phyloP scores from a whole-genome alignment of 2,329 filamentous ascomycete species.

The Diplodia corticola region DNA sequence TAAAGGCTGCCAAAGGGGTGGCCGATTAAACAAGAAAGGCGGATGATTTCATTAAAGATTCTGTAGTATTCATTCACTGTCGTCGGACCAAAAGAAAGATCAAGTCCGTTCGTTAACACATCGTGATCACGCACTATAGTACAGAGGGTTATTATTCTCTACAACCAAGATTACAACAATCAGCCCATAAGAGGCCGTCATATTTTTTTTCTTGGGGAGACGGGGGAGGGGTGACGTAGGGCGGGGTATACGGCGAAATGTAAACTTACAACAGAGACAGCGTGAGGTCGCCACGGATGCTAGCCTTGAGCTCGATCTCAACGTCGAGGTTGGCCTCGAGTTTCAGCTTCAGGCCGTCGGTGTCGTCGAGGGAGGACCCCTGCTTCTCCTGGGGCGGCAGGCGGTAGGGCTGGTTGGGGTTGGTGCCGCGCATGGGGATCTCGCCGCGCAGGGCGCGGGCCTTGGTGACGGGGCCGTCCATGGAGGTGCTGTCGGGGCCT shows the following conservation, averaged over 20 bases:
- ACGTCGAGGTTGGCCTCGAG: conserved; percentile 79
- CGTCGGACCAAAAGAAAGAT: neutral
- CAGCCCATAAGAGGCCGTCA: conserved; percentile 6
- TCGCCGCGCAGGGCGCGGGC: conserved; percentile 56
- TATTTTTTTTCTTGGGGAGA: neutral
- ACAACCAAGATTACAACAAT: neutral
- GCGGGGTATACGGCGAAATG: neutral
- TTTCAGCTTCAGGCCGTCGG: conserved; percentile 69
- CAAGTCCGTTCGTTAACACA: conserved; percentile 6
- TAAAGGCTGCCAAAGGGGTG: neutral
- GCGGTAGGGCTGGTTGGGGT: conserved; percentile 52
- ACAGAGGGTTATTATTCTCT: conserved; percentile 20
- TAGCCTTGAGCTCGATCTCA: conserved; percentile 82
- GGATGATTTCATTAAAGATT: conserved; percentile 1
- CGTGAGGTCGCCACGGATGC: conserved; percentile 81
- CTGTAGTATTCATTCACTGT: conserved; percentile 11
- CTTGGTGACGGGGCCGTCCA: conserved; percentile 58
- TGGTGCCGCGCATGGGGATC: conserved; percentile 54
- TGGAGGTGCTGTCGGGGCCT: conserved; percentile 56
- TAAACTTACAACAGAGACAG: conserved; percentile 70
- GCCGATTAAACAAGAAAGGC: neutral
- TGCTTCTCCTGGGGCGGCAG: conserved; percentile 42
- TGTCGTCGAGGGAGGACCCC: conserved; percentile 50
- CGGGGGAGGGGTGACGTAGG: neutral
- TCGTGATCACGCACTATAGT: conserved; percentile 16